Conservation (phyloP, 2,329 filamentous ascomycete species). For the Aspergillus ibericus region DNA sequence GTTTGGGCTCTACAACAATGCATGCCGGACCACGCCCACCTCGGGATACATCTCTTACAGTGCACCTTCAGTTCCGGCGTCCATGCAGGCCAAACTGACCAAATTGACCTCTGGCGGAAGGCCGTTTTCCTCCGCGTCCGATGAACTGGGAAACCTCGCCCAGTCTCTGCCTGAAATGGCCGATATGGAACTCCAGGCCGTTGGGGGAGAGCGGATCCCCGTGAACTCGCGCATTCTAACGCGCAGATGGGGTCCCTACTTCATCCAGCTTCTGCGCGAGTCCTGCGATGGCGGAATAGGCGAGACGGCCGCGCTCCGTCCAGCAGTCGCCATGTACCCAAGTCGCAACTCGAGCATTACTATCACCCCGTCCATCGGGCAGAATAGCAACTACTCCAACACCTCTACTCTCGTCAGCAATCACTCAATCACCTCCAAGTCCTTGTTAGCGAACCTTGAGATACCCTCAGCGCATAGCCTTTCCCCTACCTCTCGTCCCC, state of each 20-base stretch:
- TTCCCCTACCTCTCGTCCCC: constrained; percentile 65
- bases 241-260: constrained; percentile 91
- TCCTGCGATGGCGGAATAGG: constrained; percentile 68
- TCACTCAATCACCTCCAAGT: constrained; percentile 30
- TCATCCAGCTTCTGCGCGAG: constrained; percentile 86
- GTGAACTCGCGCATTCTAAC: constrained; percentile 89
- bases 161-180: constrained; percentile 78
- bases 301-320: constrained; percentile 73
- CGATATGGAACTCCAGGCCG: constrained; percentile 95
- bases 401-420: constrained; percentile 43
- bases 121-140: constrained; percentile 71
- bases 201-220: constrained; percentile 86
- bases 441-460: constrained; percentile 47
- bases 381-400: constrained; percentile 44
- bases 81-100: constrained; percentile 51
- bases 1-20: constrained; percentile 96
- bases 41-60: constrained; percentile 85
- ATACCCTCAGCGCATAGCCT: constrained; percentile 55
- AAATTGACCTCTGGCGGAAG: constrained; percentile 70
- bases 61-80: constrained; percentile 62
- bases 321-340: constrained; percentile 57
- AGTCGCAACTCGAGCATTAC: constrained; percentile 79
- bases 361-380: constrained; percentile 64
- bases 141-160: constrained; percentile 81
- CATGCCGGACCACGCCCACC: constrained; percentile 72